A percentile compares a stretch with the other conserved stretches of the same genome.
Conservation (phyloP, 1,284 basidiomycete species). For the Moniliophthora roreri region DNA sequence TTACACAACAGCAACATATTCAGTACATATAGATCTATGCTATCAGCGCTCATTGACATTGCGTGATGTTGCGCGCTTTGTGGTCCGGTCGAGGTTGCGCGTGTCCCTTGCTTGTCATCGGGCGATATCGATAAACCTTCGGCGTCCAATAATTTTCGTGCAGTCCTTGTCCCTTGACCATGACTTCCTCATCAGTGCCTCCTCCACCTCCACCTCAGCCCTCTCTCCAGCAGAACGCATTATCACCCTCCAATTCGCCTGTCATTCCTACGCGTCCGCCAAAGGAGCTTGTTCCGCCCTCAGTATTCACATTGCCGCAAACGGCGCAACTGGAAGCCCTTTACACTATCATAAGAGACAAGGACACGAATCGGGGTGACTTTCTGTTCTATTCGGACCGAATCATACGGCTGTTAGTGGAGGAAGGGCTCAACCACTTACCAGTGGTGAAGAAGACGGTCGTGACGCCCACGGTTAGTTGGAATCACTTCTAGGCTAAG, state of each 20-base stretch:
- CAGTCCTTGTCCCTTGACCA: neutral
- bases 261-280: slow-evolving; percentile 24
- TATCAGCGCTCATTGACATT: too few species aligned
- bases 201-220: slow-evolving; percentile 11
- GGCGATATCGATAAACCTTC: too few species aligned
- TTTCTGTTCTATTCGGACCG: slow-evolving; percentile 95
- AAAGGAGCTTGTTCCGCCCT: slow-evolving; percentile 53
- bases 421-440: slow-evolving; percentile 93
- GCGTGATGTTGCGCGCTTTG: too few species aligned
- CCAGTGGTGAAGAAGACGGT: slow-evolving; percentile 87
- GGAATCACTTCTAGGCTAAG: neutral
- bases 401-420: slow-evolving; percentile 74
- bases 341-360: slow-evolving; percentile 93
- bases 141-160: too few species aligned
- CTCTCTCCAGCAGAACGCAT: slow-evolving; percentile 8
- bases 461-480: slow-evolving; percentile 71
- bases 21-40: too few species aligned
- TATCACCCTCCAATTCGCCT: neutral
- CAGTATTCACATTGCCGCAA: slow-evolving; percentile 82
- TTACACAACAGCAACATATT: too few species aligned
- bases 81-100: too few species aligned
- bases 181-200: neutral
- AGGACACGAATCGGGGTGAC: slow-evolving; percentile 84
- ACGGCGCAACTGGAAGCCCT: slow-evolving; percentile 94
- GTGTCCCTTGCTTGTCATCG: too few species aligned